Base-by-base conservation (phyloP, 164 flowering plant genomes). In the Umbellularia californica region DNA sequence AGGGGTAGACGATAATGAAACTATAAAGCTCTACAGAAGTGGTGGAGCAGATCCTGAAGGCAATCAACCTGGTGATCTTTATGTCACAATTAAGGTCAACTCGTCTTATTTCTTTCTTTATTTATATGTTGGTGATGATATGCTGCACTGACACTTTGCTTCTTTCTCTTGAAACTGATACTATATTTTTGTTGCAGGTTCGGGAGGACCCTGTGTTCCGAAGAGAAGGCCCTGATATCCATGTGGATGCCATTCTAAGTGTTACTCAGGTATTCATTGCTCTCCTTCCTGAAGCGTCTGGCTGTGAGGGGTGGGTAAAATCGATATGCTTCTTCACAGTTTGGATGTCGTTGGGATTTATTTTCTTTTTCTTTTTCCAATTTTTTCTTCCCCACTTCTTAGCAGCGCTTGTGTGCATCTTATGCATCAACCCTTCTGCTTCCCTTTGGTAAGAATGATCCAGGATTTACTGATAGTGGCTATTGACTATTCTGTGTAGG, bases 41-140 rank as follows among this genome's bases (percentile, higher is more conserved):
- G 99, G 98, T 67, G 99, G 99, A 67, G 95, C 95, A 72, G 97
- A 95, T 84, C 99, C 99, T 64, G 99, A 95, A 15, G 94, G 95
- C 68, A 87, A 87, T 81, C 94, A 89, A 71, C 97, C 95, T 75
- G 99, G 99, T 72, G 98, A 95, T 87, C 94, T 95, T 55, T 90
- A 80, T 83, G 93, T 95, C 70, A 86, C 87, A 10, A 79, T 95
- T 50, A 92, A 85, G 91, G 99, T 90, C 47, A 73, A 71, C n/a
- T 68, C 70, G 15, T 62, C 35, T 73, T n/a, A 24, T 5, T 65
- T 60, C 5, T 68, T 12, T 33, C 51, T 2, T 58, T 62, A 41
- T 41, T 5, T 41, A 41, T 41, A 41, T 7, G 47, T 41, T 41
- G 47, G 47, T 41, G 47, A 41, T 41, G 47, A 41, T 41, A 41